phyloP scores from a whole-genome alignment of 768 basidiomycete species.

The Leccinellum albellum region DNA sequence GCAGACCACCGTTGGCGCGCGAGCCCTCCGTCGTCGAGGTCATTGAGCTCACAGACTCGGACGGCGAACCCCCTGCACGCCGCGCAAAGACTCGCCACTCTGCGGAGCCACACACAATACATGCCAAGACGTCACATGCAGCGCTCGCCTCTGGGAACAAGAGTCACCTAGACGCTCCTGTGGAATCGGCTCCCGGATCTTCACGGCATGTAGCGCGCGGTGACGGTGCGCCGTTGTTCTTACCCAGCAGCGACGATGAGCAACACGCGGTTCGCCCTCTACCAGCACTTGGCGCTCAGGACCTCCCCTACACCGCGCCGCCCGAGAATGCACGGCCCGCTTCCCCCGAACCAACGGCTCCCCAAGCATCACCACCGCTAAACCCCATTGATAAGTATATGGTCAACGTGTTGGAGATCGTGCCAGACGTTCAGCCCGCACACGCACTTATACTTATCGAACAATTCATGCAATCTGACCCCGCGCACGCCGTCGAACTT shows the following conservation, averaged over 20 bases:
- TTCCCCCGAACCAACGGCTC: constrained; percentile 1
- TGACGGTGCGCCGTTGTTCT: constrained; percentile 30
- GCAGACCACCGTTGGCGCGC: not conserved
- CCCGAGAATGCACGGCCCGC: not conserved
- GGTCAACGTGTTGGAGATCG: constrained; percentile 58
- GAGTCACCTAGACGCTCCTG: constrained; percentile 7
- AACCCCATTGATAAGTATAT: constrained; percentile 32
- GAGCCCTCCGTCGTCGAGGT: constrained; percentile 26
- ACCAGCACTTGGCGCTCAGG: not conserved
- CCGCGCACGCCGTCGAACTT: constrained; percentile 42
- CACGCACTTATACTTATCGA: constrained; percentile 50
- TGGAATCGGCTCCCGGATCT: constrained; percentile 9
- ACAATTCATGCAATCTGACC: constrained; percentile 36
- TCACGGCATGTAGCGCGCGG: constrained; percentile 5
- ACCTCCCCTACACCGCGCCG: not conserved
- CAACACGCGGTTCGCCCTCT: not conserved
- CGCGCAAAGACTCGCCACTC: not conserved
- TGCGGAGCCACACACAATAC: constrained; percentile 4
- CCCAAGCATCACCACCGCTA: constrained; percentile 4
- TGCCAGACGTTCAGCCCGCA: constrained; percentile 65
- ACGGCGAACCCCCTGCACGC: constrained; percentile 30
- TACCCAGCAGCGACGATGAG: constrained; percentile 38
- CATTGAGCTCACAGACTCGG: constrained; percentile 54
- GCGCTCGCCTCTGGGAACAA: constrained; percentile 9
- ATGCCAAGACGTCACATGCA: not conserved